A percentile compares a stretch with the other conserved stretches of the same genome.
Conservation (phyloP, 306 rosid species). For the Parietaria judaica region DNA sequence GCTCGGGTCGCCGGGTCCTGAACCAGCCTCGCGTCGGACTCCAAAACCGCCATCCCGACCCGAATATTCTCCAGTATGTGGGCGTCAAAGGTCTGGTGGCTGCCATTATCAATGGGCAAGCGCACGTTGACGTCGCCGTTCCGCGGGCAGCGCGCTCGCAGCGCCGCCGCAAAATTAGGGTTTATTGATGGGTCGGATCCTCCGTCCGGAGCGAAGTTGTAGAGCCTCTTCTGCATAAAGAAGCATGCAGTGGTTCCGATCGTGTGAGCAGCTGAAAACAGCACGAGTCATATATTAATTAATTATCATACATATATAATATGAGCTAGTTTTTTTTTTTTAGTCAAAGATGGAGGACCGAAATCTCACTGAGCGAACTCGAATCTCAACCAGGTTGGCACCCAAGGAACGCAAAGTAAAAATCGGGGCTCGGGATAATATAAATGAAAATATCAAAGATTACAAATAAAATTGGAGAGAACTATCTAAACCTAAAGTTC, state of each 20-base stretch:
- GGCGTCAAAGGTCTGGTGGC: conserved; percentile 39
- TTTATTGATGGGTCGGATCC: conserved; percentile 66
- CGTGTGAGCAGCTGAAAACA: conserved; percentile 72
- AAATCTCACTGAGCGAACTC: too few species aligned
- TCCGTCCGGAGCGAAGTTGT: conserved; percentile 47
- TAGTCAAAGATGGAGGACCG: too few species aligned
- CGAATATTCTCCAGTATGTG: conserved; percentile 56
- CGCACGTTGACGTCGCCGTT: conserved; percentile 44
- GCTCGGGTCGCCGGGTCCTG: conserved; percentile 45
- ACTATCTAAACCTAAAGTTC: too few species aligned
- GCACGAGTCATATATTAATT: too few species aligned
- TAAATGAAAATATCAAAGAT: too few species aligned
- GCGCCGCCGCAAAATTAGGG: conserved; percentile 32
- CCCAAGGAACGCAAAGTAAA: too few species aligned
- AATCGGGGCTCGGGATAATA: too few species aligned
- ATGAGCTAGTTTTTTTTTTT: too few species aligned
- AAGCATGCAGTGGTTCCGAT: conserved; percentile 93
- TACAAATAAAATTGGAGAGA: too few species aligned
- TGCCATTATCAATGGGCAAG: conserved; percentile 45
- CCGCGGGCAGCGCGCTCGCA: conserved; percentile 46
- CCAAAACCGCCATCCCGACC: conserved; percentile 60
- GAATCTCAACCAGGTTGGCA: too few species aligned
- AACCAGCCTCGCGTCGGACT: conserved; percentile 72
- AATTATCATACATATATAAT: too few species aligned
- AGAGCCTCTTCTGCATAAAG: conserved; percentile 64